Percentiles rank a stretch among this genome's conserved stretches.
These are phyloP conservation scores for Penicillium verrucosum DNA, from an alignment of 2,329 filamentous ascomycete genomes.

Conservation along the genomic window DNA sequence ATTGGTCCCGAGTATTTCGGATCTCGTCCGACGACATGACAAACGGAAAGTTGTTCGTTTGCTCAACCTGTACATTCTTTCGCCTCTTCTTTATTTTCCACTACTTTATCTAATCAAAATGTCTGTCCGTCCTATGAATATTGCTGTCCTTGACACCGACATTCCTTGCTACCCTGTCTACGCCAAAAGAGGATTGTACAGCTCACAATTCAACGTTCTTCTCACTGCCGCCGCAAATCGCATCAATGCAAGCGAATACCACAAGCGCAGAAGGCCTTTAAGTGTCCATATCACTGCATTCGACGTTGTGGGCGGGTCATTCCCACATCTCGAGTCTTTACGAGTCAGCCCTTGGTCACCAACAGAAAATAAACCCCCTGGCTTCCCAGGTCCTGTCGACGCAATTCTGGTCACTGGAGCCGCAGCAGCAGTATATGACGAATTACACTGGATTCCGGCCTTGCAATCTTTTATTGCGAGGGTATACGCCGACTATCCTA, in stretches of 20 bases:
- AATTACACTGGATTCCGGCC: conserved; percentile 18
- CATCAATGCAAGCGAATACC: conserved; percentile 11
- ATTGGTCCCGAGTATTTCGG: conserved; percentile 2
- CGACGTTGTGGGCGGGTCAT: conserved; percentile 25
- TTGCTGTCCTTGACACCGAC: conserved; percentile 35
- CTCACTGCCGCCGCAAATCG: conserved; percentile 28
- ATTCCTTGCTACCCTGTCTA: conserved; percentile 30
- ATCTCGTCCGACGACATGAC: neutral
- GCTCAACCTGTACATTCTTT: neutral
- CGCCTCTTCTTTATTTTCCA: neutral
- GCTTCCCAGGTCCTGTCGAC: conserved; percentile 17
- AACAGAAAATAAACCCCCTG: neutral
- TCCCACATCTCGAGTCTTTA: conserved; percentile 22
- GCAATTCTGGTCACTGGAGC: conserved; percentile 27
- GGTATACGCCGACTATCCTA: conserved; percentile 20
- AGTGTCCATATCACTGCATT: conserved; percentile 28
- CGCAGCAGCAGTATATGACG: conserved; percentile 19
- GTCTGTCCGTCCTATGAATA: conserved; percentile 22
- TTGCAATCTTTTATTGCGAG: conserved; percentile 18
- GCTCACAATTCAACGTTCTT: conserved; percentile 30
- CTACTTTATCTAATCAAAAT: neutral
- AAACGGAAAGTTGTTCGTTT: neutral
- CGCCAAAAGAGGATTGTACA: conserved; percentile 29
- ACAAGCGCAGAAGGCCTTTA: neutral
- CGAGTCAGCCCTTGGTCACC: conserved; percentile 7